A percentile compares a stretch with the other conserved stretches of the same genome.
Conservation (phyloP, 2,329 filamentous ascomycete species). For the Scleromitrula shiraiana region DNA sequence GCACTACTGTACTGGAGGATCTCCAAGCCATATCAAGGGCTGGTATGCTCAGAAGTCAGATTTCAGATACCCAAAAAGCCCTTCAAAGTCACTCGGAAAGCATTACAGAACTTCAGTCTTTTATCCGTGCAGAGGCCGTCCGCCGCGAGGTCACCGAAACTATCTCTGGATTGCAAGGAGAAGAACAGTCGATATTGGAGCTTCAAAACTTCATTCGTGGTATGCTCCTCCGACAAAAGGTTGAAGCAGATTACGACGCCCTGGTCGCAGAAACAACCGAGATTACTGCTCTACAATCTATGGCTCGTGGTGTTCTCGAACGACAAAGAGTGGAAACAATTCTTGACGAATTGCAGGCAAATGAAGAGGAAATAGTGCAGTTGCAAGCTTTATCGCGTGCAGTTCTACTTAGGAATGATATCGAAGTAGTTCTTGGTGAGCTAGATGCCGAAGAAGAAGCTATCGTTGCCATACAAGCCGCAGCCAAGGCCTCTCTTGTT, state of each 20-base stretch:
- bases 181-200: constrained; percentile 39
- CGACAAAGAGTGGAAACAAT: constrained; percentile 54
- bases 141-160: constrained; percentile 41
- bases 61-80: constrained; percentile 40
- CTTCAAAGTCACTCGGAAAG: constrained; percentile 41
- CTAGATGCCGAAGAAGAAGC: constrained; percentile 77
- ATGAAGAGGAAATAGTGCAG: constrained; percentile 56
- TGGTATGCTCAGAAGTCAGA: constrained; percentile 38
- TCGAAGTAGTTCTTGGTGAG: constrained; percentile 67
- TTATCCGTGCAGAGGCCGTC: constrained; percentile 44
- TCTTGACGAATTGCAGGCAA: constrained; percentile 61
- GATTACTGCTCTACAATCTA: constrained; percentile 58
- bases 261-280: constrained; percentile 49
- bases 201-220: constrained; percentile 55
- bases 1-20: constrained; percentile 42
- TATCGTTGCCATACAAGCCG: constrained; percentile 66
- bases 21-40: constrained; percentile 38
- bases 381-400: constrained; percentile 73
- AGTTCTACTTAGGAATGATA: constrained; percentile 65
- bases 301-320: constrained; percentile 55
- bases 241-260: constrained; percentile 42
- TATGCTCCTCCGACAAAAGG: constrained; percentile 47
- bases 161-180: constrained; percentile 40
- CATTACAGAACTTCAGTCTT: constrained; percentile 29
- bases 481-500: constrained; percentile 65